Base-by-base conservation (phyloP, 345 rosid species). In the Leavenworthia alabamica region DNA sequence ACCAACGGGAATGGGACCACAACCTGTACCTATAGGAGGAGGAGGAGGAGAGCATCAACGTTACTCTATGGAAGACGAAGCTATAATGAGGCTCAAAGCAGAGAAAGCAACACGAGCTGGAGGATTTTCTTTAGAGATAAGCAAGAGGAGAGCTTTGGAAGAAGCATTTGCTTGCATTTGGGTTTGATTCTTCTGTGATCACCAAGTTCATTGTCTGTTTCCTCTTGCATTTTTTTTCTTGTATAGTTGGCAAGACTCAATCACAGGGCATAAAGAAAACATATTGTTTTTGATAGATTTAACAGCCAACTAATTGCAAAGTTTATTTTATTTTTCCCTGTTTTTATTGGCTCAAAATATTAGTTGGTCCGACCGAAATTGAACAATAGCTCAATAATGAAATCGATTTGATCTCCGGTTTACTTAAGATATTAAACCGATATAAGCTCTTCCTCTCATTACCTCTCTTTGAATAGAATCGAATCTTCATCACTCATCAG, bases 111-210 rank as follows among this genome's bases (percentile, higher is more conserved):
- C 81, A 53, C 63, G 76, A 32, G 98, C 99, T 2, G 99, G 86
- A 55, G 97, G 99, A 13, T 94, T 95, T 89, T 85, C 83, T 37
- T 28, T 75, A 9, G 97, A 94, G 74, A 69, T 94, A 36, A 82
- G 86, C 80, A 90, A 74, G 83, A 94, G 69, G 76, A 84, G 96
- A 62, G 86, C 95, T 43, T 67, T 90, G 9, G 97, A 90, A 78
- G 99, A 94, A 79, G 99, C 96, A 55, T 88, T 90, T 72, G 78
- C 85, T 1, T 79, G 88, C 82, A 74, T 94, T 70, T 94, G 96
- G 95, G 58, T 90, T 63, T 93, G 75, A 81, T 41, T 41, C 59
- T 37, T 62, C 14, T 11, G 2, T n/a, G 0, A 20, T 20, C 22
- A 20, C 2, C 55, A 24, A 24, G 47, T n/a, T 57, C 27, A 37